Base-by-base conservation (phyloP, 176 grass and related monocot genomes). In the Rhynchospora breviuscula region DNA sequence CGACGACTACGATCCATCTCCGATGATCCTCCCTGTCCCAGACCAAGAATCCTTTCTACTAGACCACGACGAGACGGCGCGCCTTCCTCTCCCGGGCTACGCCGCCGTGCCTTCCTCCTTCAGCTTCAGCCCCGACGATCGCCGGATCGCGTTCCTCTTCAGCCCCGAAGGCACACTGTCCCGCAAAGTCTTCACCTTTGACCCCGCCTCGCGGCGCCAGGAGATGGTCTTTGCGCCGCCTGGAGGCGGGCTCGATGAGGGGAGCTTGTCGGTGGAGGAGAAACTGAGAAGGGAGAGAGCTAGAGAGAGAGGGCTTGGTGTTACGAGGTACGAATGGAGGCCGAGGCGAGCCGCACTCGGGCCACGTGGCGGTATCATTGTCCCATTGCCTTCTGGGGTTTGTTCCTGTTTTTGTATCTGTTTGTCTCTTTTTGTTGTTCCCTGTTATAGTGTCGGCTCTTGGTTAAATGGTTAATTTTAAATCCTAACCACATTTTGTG, bases 91-190 rank as follows among this genome's bases (percentile, higher is more conserved):
- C 47, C 96, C 91, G 5, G 96, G 96, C 7, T 99, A 92, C 89
- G 80, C 22, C 22, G 91, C 67, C 14, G 85, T 83, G 26, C 96
- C 96, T 2, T 88, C 87, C 2, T 89, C 91, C 10, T 87, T 99
- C 66, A 92, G 88, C 87, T 99, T 99, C 87, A 93, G 93, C 75
- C 96, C 96, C 77, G 96, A 99, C 63, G 91, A 95, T 59, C 85
- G 93, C 58, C 80, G 87, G 61, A 84, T 99, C 40, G 85, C 91
- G 25, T 95, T 88, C 81, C 81, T 99, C 12, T 88, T 91, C 86
- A 99, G 93, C 75, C 91, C 96, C 35, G 96, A 99, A 61, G 85
- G 88, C 46, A 90, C 96, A 52, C 91, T 99, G 71, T 86, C 95
- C 88, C 91, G 93, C 2, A 90, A 95, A 56, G 93, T 95, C 23